A percentile compares a stretch with the other conserved stretches of the same genome.
These are phyloP conservation scores for Phytophthora sp. DNA, from an alignment of 352 stramenopile species.

Conservation along the genomic window DNA sequence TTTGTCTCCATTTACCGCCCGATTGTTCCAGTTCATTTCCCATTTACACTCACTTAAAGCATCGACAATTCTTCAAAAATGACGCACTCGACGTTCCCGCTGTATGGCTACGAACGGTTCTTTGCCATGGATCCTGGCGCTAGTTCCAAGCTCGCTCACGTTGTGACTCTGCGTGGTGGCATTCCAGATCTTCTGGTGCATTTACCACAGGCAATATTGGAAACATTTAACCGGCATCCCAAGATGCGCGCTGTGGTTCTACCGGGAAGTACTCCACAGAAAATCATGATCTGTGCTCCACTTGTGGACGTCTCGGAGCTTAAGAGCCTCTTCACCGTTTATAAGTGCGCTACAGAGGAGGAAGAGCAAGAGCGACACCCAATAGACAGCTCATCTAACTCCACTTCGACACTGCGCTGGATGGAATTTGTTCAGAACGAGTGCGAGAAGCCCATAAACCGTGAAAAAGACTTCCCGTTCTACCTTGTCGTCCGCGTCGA, in stretches of 20 bases:
- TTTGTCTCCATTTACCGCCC: constrained; percentile 17
- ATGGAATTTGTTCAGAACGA: constrained; percentile 51
- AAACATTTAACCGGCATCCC: constrained; percentile 64
- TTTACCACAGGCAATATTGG: constrained; percentile 51
- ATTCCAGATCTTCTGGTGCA: constrained; percentile 39
- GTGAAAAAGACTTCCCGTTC: constrained; percentile 58
- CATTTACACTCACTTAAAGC: constrained; percentile 3
- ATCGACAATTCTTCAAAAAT: constrained; percentile 18
- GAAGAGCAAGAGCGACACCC: constrained; percentile 40
- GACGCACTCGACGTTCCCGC: constrained; percentile 48
- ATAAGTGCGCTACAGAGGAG: constrained; percentile 33
- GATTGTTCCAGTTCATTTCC: constrained; percentile 4
- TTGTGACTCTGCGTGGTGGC: constrained; percentile 56
- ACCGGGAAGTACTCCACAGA: constrained; percentile 48
- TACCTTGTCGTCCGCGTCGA: constrained; percentile 50
- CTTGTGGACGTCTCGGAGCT: constrained; percentile 53
- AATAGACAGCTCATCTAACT: constrained; percentile 2
- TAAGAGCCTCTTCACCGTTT: constrained; percentile 37
- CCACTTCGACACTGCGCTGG: constrained; percentile 31
- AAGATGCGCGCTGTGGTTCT: constrained; percentile 59
- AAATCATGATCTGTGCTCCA: constrained; percentile 57
- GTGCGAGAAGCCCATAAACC: constrained; percentile 51
- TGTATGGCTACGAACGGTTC: constrained; percentile 75
- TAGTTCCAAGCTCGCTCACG: constrained; percentile 56
- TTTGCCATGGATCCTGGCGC: constrained; percentile 59